Conservation (phyloP, 169 alveolate species). For the Cryptosporidium ryanae region DNA sequence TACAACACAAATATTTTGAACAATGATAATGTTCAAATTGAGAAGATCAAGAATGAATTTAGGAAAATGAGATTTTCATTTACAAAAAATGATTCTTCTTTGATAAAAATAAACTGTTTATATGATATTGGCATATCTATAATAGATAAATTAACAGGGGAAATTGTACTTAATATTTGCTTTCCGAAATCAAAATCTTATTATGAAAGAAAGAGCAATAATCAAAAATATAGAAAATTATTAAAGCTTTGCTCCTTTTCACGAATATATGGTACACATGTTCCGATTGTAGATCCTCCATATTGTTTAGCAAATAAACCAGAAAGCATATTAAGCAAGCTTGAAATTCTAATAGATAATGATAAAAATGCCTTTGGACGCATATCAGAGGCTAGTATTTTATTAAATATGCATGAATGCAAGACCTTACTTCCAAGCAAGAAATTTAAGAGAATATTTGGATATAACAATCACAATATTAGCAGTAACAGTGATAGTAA, state of each 20-base stretch:
- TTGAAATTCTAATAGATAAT: slow-evolving; percentile 42
- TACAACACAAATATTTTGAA: not conserved
- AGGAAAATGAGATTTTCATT: slow-evolving; percentile 11
- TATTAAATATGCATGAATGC: slow-evolving; percentile 43
- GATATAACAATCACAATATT: not conserved
- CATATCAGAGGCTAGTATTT: slow-evolving; percentile 15
- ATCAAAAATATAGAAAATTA: slow-evolving; percentile 5
- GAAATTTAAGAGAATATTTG: slow-evolving; percentile 30
- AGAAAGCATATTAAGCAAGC: slow-evolving; percentile 31
- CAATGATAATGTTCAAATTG: not conserved
- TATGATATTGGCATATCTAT: slow-evolving; percentile 43
- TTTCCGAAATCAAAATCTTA: slow-evolving; percentile 53
- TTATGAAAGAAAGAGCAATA: slow-evolving; percentile 8
- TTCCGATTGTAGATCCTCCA: slow-evolving; percentile 57
- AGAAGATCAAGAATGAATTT: not conserved
- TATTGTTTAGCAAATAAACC: slow-evolving; percentile 35
- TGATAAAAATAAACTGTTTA: slow-evolving; percentile 17
- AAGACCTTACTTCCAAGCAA: slow-evolving; percentile 28
- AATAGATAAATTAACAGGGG: slow-evolving; percentile 41
- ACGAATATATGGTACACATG: slow-evolving; percentile 53
- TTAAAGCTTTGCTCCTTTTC: slow-evolving; percentile 40
- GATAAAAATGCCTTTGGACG: slow-evolving; percentile 27
- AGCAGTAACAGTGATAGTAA: not conserved
- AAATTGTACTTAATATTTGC: slow-evolving; percentile 8
- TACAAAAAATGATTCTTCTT: slow-evolving; percentile 14